Percentiles rank a stretch among this genome's conserved stretches.
These are phyloP conservation scores for Atalantia buxifolia DNA, from an alignment of 345 rosid genomes.

Conservation along the genomic window DNA sequence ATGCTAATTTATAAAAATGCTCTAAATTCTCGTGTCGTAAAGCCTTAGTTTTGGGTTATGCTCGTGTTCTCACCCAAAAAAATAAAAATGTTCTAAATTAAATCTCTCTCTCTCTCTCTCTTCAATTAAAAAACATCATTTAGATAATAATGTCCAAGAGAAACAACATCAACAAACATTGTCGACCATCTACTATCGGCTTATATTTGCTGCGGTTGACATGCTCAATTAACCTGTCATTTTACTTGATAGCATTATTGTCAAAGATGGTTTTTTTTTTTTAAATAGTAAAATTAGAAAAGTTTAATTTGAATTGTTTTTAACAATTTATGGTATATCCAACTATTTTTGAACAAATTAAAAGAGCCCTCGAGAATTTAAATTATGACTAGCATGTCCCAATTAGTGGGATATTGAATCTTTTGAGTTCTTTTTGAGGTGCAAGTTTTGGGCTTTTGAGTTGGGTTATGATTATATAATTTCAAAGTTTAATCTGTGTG, in stretches of 20 bases:
- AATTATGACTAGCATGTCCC: constrained; percentile 23
- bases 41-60: no score
- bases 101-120: no score
- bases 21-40: neutral
- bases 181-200: no score
- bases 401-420: neutral
- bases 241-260: no score
- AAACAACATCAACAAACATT: neutral
- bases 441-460: constrained; percentile 17
- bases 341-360: constrained; percentile 1
- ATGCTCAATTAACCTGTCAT: no score
- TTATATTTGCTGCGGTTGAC: no score
- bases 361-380: constrained; percentile 6
- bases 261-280: no score
- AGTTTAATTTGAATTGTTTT: neutral
- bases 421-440: neutral
- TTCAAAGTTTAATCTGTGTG: constrained; percentile 29
- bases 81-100: no score
- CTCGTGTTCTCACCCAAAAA: no score
- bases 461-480: constrained; percentile 25
- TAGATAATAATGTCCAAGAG: neutral
- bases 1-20: neutral
- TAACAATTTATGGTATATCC: neutral
- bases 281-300: no score
- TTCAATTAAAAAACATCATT: no score